Conservation (phyloP, 805 yeast species). For the Ogataea minuta region DNA sequence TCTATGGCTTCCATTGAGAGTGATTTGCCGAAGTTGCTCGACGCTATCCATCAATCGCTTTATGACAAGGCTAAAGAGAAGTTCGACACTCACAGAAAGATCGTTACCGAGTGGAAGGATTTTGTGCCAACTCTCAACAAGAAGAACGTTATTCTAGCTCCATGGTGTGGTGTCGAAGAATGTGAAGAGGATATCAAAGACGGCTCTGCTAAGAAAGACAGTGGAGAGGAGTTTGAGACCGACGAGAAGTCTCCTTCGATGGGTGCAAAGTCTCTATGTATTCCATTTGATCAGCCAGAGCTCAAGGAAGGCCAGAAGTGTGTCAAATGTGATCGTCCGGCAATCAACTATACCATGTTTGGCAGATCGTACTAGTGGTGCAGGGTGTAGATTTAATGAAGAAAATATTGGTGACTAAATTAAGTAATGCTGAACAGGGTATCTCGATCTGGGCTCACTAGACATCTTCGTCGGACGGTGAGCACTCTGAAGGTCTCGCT, state of each 20-base stretch:
- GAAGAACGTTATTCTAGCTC: slow-evolving; percentile 87
- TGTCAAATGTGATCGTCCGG: slow-evolving; percentile 76
- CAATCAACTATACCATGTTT: slow-evolving; percentile 86
- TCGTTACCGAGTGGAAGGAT: slow-evolving; percentile 83
- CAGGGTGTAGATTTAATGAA: slow-evolving; percentile 6
- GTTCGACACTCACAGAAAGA: slow-evolving; percentile 79
- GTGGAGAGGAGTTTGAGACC: slow-evolving; percentile 79
- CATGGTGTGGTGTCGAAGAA: slow-evolving; percentile 94
- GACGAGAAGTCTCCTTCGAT: slow-evolving; percentile 97
- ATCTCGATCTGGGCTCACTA: neutral
- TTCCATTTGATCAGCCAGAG: slow-evolving; percentile 89
- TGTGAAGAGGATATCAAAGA: slow-evolving; percentile 98
- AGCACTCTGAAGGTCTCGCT: neutral
- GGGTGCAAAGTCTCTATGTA: slow-evolving; percentile 99
- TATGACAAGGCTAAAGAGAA: slow-evolving; percentile 76
- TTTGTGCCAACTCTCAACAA: slow-evolving; percentile 89
- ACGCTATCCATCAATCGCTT: slow-evolving; percentile 74
- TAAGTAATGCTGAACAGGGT: no score
- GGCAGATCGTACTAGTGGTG: slow-evolving; percentile 83
- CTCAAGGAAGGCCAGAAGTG: slow-evolving; percentile 80
- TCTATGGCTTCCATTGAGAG: slow-evolving; percentile 62
- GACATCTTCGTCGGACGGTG: neutral
- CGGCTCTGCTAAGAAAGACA: slow-evolving; percentile 72
- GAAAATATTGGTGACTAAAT: neutral
- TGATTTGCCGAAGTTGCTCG: slow-evolving; percentile 72